Conservation (phyloP, 352 stramenopile genomes). For the Poterioochromonas sp. region DNA sequence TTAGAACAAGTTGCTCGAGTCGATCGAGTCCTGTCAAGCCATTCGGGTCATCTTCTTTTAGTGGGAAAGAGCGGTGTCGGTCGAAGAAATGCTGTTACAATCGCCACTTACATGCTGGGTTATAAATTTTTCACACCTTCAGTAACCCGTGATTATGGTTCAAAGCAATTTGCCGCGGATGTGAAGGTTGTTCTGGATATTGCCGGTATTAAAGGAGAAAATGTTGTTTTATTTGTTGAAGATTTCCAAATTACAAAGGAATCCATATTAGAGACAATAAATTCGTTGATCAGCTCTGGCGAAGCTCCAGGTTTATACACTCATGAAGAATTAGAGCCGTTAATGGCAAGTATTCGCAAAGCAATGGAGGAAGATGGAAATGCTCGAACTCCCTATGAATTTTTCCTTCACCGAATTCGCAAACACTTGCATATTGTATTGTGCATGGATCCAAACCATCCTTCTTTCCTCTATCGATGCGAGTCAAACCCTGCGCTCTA, state of each 20-base stretch:
- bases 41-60: slow-evolving; percentile 71
- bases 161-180: slow-evolving; percentile 56
- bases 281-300: slow-evolving; percentile 75
- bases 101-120: slow-evolving; percentile 76
- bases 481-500: slow-evolving; percentile 85
- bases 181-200: slow-evolving; percentile 68
- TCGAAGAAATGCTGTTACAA: slow-evolving; percentile 61
- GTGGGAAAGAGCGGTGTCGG: slow-evolving; percentile 75
- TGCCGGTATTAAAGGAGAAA: slow-evolving; percentile 56
- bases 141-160: slow-evolving; percentile 61
- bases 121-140: slow-evolving; percentile 69
- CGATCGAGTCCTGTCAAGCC: slow-evolving; percentile 71
- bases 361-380: slow-evolving; percentile 61
- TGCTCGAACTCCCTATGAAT: slow-evolving; percentile 74
- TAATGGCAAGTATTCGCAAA: slow-evolving; percentile 68
- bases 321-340: slow-evolving; percentile 79
- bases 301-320: slow-evolving; percentile 83
- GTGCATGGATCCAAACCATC: slow-evolving; percentile 51
- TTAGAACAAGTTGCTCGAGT: slow-evolving; percentile 76
- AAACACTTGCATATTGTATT: slow-evolving; percentile 74
- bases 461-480: slow-evolving; percentile 68
- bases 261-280: slow-evolving; percentile 76
- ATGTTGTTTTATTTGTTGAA: slow-evolving; percentile 78
- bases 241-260: slow-evolving; percentile 80
- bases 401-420: slow-evolving; percentile 76